Evolutionary conservation across 108 stramenopile genomes (phyloP).

Genomic region (Skeletonema costatum): DNA sequence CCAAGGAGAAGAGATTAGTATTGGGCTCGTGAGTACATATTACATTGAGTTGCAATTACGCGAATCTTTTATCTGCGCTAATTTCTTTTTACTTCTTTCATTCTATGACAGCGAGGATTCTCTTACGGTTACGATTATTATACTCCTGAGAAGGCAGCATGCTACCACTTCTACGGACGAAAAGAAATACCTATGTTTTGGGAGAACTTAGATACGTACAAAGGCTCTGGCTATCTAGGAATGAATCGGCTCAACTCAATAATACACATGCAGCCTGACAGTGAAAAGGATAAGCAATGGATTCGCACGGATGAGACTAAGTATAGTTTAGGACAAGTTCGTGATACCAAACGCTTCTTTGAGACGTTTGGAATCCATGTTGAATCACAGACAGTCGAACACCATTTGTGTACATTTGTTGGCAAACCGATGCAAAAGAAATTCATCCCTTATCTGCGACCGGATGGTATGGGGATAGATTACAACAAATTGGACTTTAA

Average conservation of each 20-base stretch:
- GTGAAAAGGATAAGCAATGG: constrained; percentile 35
- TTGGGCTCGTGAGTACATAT: constrained; percentile 48
- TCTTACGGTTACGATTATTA: constrained; percentile 87
- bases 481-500: constrained; percentile 60
- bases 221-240: constrained; percentile 60
- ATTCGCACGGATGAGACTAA: constrained; percentile 59
- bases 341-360: constrained; percentile 76
- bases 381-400: constrained; percentile 69
- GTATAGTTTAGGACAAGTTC: constrained; percentile 80
- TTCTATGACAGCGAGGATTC: constrained; percentile 1
- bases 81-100: not conserved
- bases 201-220: constrained; percentile 69
- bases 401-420: constrained; percentile 87
- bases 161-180: constrained; percentile 89
- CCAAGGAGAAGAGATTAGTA: constrained; percentile 87
- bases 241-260: constrained; percentile 86
- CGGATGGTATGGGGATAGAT: constrained; percentile 83
- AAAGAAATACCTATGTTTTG: constrained; percentile 77
- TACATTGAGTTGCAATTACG: constrained; percentile 71
- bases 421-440: constrained; percentile 75
- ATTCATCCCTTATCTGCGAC: constrained; percentile 66
- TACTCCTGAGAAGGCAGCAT: constrained; percentile 70
- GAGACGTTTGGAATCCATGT: constrained; percentile 84
- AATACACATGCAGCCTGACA: constrained; percentile 76
- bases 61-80: not conserved